phyloP scores from a whole-genome alignment of 2,329 filamentous ascomycete genomes.

The Hysterium pulicare region DNA sequence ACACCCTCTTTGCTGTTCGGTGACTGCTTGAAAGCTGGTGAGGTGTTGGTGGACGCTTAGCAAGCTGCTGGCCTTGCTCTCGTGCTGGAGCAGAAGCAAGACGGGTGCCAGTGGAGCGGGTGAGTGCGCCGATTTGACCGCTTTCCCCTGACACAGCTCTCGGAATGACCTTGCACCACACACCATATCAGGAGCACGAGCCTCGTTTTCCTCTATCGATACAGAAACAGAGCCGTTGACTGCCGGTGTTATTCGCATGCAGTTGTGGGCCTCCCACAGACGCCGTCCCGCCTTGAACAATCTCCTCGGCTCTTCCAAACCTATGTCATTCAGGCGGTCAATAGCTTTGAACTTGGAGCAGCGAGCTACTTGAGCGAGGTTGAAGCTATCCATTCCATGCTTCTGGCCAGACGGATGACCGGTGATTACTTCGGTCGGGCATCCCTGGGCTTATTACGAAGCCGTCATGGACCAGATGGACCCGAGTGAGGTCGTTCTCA shows the following conservation, averaged over 20 bases:
- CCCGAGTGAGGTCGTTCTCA: not conserved
- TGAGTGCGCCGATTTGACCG: too few relatives aligned
- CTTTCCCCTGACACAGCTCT: too few relatives aligned
- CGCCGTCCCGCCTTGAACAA: not conserved
- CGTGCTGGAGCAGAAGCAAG: not conserved
- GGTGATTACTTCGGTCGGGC: not conserved
- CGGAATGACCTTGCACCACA: too few relatives aligned
- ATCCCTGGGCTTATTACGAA: not conserved
- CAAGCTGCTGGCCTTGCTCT: not conserved
- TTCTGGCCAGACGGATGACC: not conserved
- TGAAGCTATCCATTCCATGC: not conserved
- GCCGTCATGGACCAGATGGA: not conserved
- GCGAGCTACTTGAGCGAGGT: not conserved
- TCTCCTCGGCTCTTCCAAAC: not conserved
- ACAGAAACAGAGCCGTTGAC: not conserved
- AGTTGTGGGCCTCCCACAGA: not conserved
- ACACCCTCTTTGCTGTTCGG: not conserved
- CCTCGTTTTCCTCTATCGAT: not conserved
- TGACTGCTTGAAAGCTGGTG: not conserved
- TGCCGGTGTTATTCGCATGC: not conserved
- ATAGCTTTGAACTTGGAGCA: not conserved
- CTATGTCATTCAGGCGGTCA: not conserved
- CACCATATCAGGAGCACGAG: too few relatives aligned
- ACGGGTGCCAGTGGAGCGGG: too few relatives aligned
- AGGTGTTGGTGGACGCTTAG: not conserved